Evolutionary conservation across 331 rosid genomes (phyloP).

Genomic region (Quercus phellos): DNA sequence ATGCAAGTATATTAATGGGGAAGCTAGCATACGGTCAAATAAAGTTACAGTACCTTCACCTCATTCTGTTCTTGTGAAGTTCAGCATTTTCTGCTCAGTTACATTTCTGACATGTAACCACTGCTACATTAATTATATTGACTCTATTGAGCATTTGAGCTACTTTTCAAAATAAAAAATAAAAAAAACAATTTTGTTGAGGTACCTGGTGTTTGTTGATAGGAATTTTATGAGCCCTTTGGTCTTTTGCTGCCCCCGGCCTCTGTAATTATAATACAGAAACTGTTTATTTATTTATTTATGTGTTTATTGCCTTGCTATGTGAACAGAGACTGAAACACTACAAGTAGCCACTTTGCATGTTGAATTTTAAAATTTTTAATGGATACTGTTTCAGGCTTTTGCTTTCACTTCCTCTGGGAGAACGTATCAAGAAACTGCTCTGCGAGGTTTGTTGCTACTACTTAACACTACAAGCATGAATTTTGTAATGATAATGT

Average conservation of each 20-base stretch:
- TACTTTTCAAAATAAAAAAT: no score
- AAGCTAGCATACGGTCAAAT: not conserved
- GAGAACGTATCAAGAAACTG: constrained; percentile 68
- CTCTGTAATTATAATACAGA: not conserved
- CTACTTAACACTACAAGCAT: not conserved
- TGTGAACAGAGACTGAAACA: not conserved
- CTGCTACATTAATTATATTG: not conserved
- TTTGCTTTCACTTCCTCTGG: constrained; percentile 63
- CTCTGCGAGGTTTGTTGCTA: constrained; percentile 68
- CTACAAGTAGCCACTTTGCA: not conserved
- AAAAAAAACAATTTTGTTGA: not conserved
- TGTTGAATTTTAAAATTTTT: not conserved
- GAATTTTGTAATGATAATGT: not conserved
- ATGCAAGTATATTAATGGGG: not conserved
- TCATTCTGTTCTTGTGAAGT: not conserved
- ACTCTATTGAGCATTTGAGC: no score
- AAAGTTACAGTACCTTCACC: not conserved
- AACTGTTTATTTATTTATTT: not conserved
- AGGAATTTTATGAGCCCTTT: not conserved
- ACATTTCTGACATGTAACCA: not conserved
- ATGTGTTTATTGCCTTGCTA: not conserved
- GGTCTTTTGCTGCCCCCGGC: not conserved
- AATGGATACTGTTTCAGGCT: constrained; percentile 44
- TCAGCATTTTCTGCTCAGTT: not conserved
- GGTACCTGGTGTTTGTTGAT: not conserved